Conservation (phyloP, 345 rosid genomes). For the Heritiera fomes region DNA sequence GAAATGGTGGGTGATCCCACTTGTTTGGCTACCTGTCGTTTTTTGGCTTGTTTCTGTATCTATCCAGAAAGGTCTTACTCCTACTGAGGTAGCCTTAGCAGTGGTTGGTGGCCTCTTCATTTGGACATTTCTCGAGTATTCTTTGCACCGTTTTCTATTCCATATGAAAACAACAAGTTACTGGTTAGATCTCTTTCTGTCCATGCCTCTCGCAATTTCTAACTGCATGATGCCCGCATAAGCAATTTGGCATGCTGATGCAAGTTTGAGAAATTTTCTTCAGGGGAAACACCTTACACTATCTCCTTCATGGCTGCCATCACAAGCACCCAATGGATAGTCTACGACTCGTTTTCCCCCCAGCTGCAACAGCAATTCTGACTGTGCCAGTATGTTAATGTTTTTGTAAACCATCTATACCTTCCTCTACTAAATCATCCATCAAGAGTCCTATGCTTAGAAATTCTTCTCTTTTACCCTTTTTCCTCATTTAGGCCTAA, state of each 20-base stretch:
- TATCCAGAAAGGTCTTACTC: slow-evolving; percentile 46
- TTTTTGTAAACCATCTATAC: background rate
- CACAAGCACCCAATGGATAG: slow-evolving; percentile 98
- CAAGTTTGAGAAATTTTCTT: slow-evolving; percentile 24
- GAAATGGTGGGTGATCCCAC: slow-evolving; percentile 78
- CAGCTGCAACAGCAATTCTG: slow-evolving; percentile 73
- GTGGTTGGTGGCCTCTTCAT: slow-evolving; percentile 51
- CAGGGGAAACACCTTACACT: slow-evolving; percentile 86
- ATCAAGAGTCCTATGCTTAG: background rate
- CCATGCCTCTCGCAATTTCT: slow-evolving; percentile 1
- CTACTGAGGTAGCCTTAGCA: slow-evolving; percentile 38
- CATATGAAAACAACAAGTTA: slow-evolving; percentile 67
- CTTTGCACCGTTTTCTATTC: slow-evolving; percentile 73
- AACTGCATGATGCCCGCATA: background rate
- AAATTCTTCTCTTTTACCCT: too few species aligned
- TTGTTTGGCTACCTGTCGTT: slow-evolving; percentile 69
- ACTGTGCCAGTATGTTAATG: slow-evolving; percentile 56
- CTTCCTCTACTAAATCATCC: background rate
- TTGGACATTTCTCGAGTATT: slow-evolving; percentile 75
- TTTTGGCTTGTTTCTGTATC: slow-evolving; percentile 47
- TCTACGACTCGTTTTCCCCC: slow-evolving; percentile 89
- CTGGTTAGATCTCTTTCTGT: slow-evolving; percentile 38
- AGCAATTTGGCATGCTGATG: background rate
- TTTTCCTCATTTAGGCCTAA: background rate
- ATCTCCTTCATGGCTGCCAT: slow-evolving; percentile 93